A percentile compares a stretch with the other conserved stretches of the same genome.
These are phyloP conservation scores for Aeschynomene evenia DNA, from an alignment of 306 rosid genomes.

Conservation along the genomic window DNA sequence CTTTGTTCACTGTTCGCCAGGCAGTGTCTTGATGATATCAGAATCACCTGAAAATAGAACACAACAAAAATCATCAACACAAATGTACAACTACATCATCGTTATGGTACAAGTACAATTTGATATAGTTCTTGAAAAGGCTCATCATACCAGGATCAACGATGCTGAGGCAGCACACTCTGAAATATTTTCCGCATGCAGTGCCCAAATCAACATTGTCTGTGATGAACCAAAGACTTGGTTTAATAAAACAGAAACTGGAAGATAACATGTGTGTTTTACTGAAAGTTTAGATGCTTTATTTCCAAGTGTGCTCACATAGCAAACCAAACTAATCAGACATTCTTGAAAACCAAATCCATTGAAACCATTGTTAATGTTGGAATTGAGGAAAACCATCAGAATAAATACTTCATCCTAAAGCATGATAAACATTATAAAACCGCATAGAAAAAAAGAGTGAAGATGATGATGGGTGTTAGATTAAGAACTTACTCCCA, in stretches of 20 bases:
- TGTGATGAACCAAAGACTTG: neutral
- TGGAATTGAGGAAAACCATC: neutral
- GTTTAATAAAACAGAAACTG: neutral
- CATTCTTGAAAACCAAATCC: neutral
- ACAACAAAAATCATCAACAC: neutral
- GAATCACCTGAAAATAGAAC: constrained; percentile 48
- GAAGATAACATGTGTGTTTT: neutral
- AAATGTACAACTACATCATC: neutral
- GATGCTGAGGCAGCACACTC: constrained; percentile 93
- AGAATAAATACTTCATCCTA: neutral
- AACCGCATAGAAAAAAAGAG: neutral
- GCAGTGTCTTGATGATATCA: constrained; percentile 47
- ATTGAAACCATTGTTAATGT: neutral
- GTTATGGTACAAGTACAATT: neutral
- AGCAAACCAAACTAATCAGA: neutral
- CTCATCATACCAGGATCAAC: constrained; percentile 63
- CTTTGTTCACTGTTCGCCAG: constrained; percentile 39
- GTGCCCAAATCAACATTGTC: constrained; percentile 88
- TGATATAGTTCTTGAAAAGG: neutral
- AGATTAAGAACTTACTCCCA: constrained; percentile 57
- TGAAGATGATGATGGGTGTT: neutral
- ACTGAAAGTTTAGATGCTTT: neutral
- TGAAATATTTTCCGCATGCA: constrained; percentile 77
- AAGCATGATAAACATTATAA: no score
- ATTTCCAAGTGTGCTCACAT: neutral